These are phyloP conservation scores for Angophora floribunda DNA, from an alignment of 345 rosid species.

Conservation along the genomic window DNA sequence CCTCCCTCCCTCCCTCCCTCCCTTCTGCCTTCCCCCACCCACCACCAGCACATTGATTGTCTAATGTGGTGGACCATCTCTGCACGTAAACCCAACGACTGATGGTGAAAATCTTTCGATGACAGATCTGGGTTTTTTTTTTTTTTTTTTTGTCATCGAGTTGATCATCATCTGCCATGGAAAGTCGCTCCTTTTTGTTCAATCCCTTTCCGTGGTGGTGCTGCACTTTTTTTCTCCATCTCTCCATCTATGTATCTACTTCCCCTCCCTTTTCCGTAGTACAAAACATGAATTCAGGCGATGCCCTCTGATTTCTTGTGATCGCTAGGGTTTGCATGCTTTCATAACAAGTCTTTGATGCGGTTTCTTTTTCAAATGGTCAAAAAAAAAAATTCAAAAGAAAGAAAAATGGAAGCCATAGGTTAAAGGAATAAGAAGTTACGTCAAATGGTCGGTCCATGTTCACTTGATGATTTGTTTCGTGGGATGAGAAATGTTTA, in stretches of 20 bases:
- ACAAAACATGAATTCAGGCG: background rate
- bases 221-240: background rate
- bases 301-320: background rate
- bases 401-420: background rate
- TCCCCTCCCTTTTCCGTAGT: background rate
- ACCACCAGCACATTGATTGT: no score
- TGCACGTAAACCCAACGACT: background rate
- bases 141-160: background rate
- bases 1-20: background rate
- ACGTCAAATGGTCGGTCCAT: background rate
- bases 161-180: background rate
- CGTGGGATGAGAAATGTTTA: background rate
- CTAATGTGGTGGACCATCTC: background rate
- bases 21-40: background rate
- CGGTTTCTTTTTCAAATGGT: background rate
- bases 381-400: background rate
- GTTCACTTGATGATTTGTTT: background rate
- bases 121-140: background rate
- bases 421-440: background rate
- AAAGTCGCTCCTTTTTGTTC: conserved; percentile 5
- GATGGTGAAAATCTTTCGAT: background rate
- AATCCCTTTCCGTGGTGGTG: background rate
- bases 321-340: background rate
- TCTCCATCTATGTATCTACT: background rate
- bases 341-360: background rate